phyloP scores from a whole-genome alignment of 331 rosid genomes.

The Pyracantha coccinea region DNA sequence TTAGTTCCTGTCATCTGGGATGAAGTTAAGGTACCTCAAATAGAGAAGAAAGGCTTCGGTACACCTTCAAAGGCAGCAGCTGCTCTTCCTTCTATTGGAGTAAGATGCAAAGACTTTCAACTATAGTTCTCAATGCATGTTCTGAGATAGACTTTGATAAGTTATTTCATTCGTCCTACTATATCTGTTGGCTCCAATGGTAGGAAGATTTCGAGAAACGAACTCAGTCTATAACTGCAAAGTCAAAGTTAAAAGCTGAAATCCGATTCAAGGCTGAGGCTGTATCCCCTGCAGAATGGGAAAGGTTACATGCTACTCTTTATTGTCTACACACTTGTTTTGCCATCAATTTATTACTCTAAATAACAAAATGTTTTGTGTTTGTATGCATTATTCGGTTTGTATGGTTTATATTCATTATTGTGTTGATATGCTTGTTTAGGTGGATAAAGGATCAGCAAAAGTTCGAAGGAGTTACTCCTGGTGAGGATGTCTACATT shows the following conservation, averaged over 20 bases:
- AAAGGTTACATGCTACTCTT: constrained; percentile 48
- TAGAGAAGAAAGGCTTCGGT: constrained; percentile 91
- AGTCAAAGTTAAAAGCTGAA: constrained; percentile 90
- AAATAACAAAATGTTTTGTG: not conserved
- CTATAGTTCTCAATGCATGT: not conserved
- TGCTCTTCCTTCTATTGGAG: constrained; percentile 93
- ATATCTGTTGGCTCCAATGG: constrained; percentile 17
- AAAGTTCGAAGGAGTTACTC: constrained; percentile 79
- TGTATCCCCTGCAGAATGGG: constrained; percentile 88
- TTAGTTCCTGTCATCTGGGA: constrained; percentile 80
- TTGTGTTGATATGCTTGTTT: constrained; percentile 13
- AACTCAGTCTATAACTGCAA: constrained; percentile 70
- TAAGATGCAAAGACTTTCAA: constrained; percentile 18
- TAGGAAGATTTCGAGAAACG: constrained; percentile 96
- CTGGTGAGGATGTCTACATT: constrained; percentile 84
- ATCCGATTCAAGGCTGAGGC: constrained; percentile 85
- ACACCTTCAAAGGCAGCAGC: constrained; percentile 44
- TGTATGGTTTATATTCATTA: not conserved
- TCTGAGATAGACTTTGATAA: not conserved
- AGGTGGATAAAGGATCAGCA: constrained; percentile 98
- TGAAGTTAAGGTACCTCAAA: constrained; percentile 52
- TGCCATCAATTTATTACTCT: not conserved
- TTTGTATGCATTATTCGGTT: not conserved
- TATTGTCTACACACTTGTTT: constrained; percentile 4
- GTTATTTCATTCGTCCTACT: not conserved